phyloP scores from a whole-genome alignment of 108 stramenopile genomes.

The Conticribra guillardii region DNA sequence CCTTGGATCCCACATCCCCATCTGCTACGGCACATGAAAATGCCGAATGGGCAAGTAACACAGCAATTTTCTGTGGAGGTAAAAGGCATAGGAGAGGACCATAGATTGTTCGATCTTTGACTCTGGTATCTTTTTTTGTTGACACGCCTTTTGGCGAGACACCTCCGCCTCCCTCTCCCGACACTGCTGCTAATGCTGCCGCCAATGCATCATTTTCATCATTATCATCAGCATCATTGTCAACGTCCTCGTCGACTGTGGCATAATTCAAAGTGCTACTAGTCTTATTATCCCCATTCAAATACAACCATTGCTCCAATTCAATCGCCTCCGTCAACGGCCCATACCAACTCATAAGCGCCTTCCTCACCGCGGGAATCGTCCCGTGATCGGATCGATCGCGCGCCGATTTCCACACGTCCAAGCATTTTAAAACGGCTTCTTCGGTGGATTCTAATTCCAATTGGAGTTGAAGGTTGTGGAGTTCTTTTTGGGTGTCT shows the following conservation, averaged over 20 bases:
- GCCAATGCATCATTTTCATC: background rate
- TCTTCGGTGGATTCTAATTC: slow-evolving; percentile 82
- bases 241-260: slow-evolving; percentile 2
- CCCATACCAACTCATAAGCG: slow-evolving; percentile 80
- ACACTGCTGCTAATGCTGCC: too few species aligned
- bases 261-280: background rate
- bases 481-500: slow-evolving; percentile 36
- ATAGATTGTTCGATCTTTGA: slow-evolving; percentile 57
- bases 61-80: slow-evolving; percentile 87
- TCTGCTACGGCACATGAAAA: slow-evolving; percentile 54
- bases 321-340: slow-evolving; percentile 69
- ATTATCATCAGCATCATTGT: slow-evolving; percentile 12
- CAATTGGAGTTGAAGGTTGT: slow-evolving; percentile 67
- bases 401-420: slow-evolving; percentile 68
- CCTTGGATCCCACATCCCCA: slow-evolving; percentile 55
- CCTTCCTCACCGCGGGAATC: slow-evolving; percentile 66
- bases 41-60: slow-evolving; percentile 84
- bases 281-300: slow-evolving; percentile 46
- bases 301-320: slow-evolving; percentile 69
- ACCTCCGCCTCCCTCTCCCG: too few species aligned
- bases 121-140: slow-evolving; percentile 21
- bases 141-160: too few species aligned
- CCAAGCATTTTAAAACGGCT: slow-evolving; percentile 53
- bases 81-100: slow-evolving; percentile 87
- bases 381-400: slow-evolving; percentile 71